Conservation (phyloP, 176 grass and related monocot species). For the Rhynchospora breviuscula region DNA sequence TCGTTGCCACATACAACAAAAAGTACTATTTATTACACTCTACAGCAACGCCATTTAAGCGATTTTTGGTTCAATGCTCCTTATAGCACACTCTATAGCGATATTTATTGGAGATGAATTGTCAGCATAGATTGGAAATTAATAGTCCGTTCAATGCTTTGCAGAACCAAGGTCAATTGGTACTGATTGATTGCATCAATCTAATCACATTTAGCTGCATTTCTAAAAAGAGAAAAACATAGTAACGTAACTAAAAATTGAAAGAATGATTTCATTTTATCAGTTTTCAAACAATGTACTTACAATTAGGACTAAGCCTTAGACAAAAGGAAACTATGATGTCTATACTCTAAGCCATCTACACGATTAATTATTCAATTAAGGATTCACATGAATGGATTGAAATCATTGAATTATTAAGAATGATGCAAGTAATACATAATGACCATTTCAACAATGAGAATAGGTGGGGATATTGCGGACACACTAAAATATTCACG, state of each 20-base stretch:
- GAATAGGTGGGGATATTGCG: neutral
- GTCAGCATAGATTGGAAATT: too few relatives aligned
- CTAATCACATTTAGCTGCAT: too few relatives aligned
- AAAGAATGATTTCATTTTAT: neutral
- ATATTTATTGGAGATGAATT: neutral
- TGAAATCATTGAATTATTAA: constrained; percentile 1
- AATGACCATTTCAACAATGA: neutral
- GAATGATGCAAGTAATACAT: neutral
- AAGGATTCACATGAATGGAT: neutral
- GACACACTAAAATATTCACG: neutral
- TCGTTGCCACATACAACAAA: too few relatives aligned
- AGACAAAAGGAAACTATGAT: neutral
- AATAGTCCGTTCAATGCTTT: too few relatives aligned
- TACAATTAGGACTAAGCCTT: neutral
- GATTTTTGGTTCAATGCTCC: too few relatives aligned
- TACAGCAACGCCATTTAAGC: too few relatives aligned
- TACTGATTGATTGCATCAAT: too few relatives aligned
- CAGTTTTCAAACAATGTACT: neutral
- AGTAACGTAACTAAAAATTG: neutral
- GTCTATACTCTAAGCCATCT: neutral
- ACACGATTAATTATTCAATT: constrained; percentile 11
- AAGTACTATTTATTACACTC: too few relatives aligned
- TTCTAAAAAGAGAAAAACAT: neutral
- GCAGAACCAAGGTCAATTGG: neutral
- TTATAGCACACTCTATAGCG: too few relatives aligned